Conservation (phyloP, 371 early-diverging fungal species). For the Mucor mucedo region DNA sequence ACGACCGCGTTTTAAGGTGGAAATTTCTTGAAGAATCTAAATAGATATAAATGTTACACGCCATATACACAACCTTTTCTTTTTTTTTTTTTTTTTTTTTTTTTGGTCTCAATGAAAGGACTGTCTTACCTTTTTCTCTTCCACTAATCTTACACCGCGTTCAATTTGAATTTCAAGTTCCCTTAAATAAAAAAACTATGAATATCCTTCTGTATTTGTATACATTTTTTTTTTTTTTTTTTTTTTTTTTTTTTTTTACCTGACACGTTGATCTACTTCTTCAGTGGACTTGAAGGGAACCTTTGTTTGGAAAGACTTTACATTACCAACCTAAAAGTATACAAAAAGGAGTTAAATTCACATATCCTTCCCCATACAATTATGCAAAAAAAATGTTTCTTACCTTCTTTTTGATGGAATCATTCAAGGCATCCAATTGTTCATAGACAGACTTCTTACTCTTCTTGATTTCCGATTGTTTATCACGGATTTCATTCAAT, state of each 20-base stretch:
- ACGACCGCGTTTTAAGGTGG: constrained; percentile 78
- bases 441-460: constrained; percentile 63
- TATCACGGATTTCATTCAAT: constrained; percentile 68
- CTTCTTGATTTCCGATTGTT: constrained; percentile 61
- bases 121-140: constrained; percentile 75
- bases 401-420: constrained; percentile 78
- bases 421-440: constrained; percentile 68
- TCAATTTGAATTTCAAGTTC: constrained; percentile 81
- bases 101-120: background rate
- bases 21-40: constrained; percentile 78
- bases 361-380: background rate
- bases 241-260: constrained; percentile 54
- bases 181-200: constrained; percentile 33
- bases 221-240: constrained; percentile 41
- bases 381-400: background rate
- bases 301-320: constrained; percentile 69
- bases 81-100: background rate
- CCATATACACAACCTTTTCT: too few relatives aligned
- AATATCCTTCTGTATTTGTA: background rate
- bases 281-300: constrained; percentile 77
- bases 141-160: constrained; percentile 79
- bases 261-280: constrained; percentile 81
- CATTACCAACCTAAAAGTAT: constrained; percentile 21
- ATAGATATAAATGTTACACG: background rate
- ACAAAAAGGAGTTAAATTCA: background rate